Base-by-base conservation (phyloP, 1,284 basidiomycete species). In the Boletellus deceptivus region DNA sequence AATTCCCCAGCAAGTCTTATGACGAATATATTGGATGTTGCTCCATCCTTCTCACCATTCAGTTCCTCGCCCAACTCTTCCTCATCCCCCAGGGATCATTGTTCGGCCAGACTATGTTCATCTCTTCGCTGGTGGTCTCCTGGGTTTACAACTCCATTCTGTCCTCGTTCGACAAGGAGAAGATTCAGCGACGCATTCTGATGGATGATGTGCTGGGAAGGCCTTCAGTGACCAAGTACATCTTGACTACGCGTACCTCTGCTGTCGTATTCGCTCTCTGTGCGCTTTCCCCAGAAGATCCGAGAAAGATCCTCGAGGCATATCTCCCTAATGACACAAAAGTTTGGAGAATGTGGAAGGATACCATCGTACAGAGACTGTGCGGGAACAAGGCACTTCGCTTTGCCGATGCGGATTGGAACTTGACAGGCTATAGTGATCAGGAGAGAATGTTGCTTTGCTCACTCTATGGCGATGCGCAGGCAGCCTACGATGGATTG, bases 91-190 rank as follows among this genome's bases (percentile, higher is more conserved):
- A 58, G 14, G 61, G 53, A 8, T 48, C 59, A 8, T 45, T 68
- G 20, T 67, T 67, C 25, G 65, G 67, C 3, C 65, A 67, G 36
- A 48, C 61, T 27, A 54, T 67, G 59, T 67, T 67, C 47, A 31
- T 69, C 13, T 14, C 36, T 1, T 65, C 64, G 2, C 55, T 67
- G 4, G 66, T 33, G 1, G 54, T 62, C 17, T 65, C 65, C 13
- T 65, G 61, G 63, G 34, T 49, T 4, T 65, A 65, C 45, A 67
- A 64, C 43, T 53, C 53, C 10, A 62, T 44, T 38, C 50, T 67
- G 8, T 67, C 67, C 8, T 56, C 58, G 11, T 50, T 62, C 10
- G 64, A 64, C 45, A 60, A 57, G 48, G 63, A 64, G 13, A 53
- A 59, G 40, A 53, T 67, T 16, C 64, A 61, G 43, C 55, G 48